Evolutionary conservation across 208 protist species (phyloP).

Genomic region (Wallacemonas rigidus): DNA sequence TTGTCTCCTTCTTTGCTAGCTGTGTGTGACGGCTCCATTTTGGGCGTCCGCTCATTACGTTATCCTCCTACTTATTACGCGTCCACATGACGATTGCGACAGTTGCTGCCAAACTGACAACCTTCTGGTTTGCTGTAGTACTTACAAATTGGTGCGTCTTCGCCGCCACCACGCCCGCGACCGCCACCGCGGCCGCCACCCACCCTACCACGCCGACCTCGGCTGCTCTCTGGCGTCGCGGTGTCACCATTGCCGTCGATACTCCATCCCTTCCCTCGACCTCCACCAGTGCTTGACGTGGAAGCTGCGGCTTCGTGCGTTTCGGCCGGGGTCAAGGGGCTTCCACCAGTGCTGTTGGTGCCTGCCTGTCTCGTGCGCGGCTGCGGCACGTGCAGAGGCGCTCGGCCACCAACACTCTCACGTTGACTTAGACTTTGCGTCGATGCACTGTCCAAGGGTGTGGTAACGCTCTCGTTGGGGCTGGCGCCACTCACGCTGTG

Average conservation of each 20-base stretch:
- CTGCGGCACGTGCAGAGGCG: slow-evolving; percentile 56
- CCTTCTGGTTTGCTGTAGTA: slow-evolving; percentile 40
- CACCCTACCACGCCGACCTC: slow-evolving; percentile 1
- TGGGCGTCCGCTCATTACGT: too few relatives aligned
- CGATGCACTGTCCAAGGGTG: slow-evolving; percentile 7
- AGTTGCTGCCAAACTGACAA: slow-evolving; percentile 48
- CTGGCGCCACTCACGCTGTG: slow-evolving; percentile 6
- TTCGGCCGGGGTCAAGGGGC: slow-evolving; percentile 11
- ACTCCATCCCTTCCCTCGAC: slow-evolving; percentile 13
- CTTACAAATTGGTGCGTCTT: slow-evolving; percentile 28
- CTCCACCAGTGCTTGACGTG: slow-evolving; percentile 1
- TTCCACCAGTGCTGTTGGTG: slow-evolving; percentile 40
- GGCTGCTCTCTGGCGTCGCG: neutral
- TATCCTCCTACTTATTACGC: slow-evolving; percentile 15
- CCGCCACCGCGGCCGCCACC: slow-evolving; percentile 11
- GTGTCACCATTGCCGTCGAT: slow-evolving; percentile 4
- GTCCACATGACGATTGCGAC: slow-evolving; percentile 33
- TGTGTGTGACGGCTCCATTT: too few relatives aligned
- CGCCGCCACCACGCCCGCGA: slow-evolving; percentile 22
- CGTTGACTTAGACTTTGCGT: slow-evolving; percentile 11
- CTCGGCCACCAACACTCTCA: slow-evolving; percentile 5
- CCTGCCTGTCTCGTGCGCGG: slow-evolving; percentile 50
- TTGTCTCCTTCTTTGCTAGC: too few relatives aligned
- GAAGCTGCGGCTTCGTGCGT: slow-evolving; percentile 12
- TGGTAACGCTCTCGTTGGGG: slow-evolving; percentile 10